Base-by-base conservation (phyloP, 306 rosid species). In the Alnus glutinosa region DNA sequence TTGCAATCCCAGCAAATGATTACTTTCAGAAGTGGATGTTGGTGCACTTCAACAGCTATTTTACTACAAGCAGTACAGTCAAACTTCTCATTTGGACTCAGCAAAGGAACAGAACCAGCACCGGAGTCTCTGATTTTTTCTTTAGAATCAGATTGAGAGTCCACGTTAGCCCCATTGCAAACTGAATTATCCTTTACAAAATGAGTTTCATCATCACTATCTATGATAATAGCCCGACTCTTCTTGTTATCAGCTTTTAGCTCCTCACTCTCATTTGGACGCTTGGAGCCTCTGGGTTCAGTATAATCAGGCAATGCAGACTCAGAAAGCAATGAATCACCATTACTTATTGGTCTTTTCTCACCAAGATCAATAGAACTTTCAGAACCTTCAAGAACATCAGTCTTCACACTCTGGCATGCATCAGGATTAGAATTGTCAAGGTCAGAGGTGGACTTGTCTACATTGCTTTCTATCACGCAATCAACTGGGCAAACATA, bases 1-100 rank as follows among this genome's bases (percentile, higher is more conserved):
- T 80, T 84, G 90, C 98, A 93, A 78, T 89, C 94, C 75, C 82
- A 80, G 86, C 98, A 93, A 75, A 87, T 75, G 75, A 89, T 91
- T 73, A 93, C 98, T 78, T 86, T 80, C 79, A 93, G 84, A 83
- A 83, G 78, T 49, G 98, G 98, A 84, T 93, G 98, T 44, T 78
- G 74, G 55, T 86, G 74, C 72, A 87, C 89, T 80, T 93, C 82
- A 73, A 57, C 77, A 71, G 82, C 87, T 74, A 80, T 80, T 78
- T 89, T 83, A 77, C 78, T 81, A 83, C 98, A 93, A 71, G 90
- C 85, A 46, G 97, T 93, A 76, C 98, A 93, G 79, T 23, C 71
- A 67, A 84, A 81, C 52, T 84, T 89, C 77, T 87, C 86, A 66
- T 79, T 82, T 74, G 55, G 79, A 55, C 68, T 49, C 80, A 85